Conservation (phyloP, 768 basidiomycete species). For the Dacryopinax spathularia region DNA sequence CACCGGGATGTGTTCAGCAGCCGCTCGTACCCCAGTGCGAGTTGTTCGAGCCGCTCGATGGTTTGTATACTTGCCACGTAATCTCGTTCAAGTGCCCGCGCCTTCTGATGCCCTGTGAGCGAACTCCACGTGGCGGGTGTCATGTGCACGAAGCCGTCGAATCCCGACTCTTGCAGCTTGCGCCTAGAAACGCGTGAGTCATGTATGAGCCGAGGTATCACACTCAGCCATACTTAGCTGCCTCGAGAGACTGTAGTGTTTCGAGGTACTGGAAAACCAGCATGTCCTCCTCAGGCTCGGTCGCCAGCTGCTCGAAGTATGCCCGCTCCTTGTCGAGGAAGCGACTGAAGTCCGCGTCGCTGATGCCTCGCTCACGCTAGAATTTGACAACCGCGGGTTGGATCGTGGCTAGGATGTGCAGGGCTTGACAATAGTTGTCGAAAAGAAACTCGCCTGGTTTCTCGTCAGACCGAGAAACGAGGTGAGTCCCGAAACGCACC, state of each 20-base stretch:
- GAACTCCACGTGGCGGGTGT: background rate
- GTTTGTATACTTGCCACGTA: background rate
- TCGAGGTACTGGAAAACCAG: background rate
- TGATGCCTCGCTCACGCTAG: constrained; percentile 9
- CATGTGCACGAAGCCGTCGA: background rate
- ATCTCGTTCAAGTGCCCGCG: background rate
- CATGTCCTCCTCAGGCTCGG: constrained; percentile 12
- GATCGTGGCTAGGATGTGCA: constrained; percentile 6
- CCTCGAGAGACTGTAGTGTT: background rate
- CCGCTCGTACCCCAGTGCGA: background rate
- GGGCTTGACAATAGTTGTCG: constrained; percentile 15
- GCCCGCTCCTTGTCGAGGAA: constrained; percentile 13
- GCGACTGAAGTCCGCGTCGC: constrained; percentile 4
- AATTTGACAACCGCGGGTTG: background rate
- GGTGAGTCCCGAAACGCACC: too few relatives aligned
- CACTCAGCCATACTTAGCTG: background rate
- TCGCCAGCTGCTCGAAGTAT: constrained; percentile 13
- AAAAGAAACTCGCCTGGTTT: constrained; percentile 9
- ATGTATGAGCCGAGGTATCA: background rate
- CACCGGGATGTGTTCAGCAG: background rate
- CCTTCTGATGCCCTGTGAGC: background rate
- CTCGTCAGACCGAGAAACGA: background rate
- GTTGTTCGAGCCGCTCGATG: background rate
- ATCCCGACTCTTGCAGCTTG: background rate
- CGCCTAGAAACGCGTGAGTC: background rate